A percentile compares a stretch with the other conserved stretches of the same genome.
Conservation (phyloP, 441 rosid genomes). For the Gossypium aridum region DNA sequence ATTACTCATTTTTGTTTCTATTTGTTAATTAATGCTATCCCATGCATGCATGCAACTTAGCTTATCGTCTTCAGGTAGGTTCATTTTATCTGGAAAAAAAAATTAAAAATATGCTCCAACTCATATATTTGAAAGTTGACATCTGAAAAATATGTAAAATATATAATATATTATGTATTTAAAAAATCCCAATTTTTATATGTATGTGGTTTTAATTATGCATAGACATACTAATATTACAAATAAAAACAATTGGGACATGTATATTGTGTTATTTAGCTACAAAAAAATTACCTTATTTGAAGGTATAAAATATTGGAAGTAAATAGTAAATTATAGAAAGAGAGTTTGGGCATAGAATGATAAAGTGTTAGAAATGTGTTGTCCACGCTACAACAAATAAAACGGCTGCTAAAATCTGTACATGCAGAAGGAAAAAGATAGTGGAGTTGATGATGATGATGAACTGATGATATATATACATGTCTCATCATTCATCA, state of each 20-base stretch:
- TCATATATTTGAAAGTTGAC: too few relatives aligned
- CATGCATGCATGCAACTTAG: too few relatives aligned
- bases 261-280: not conserved
- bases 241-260: not conserved
- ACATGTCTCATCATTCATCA: not conserved
- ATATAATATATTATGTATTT: too few relatives aligned
- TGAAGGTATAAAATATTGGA: not conserved
- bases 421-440: not conserved
- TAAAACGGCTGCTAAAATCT: not conserved
- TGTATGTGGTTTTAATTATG: too few relatives aligned
- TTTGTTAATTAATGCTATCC: not conserved
- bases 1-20: not conserved
- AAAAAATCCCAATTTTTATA: too few relatives aligned
- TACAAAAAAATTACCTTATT: not conserved
- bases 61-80: not conserved
- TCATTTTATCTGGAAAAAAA: not conserved
- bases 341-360: too few relatives aligned
- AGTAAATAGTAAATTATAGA: too few relatives aligned
- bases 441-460: not conserved
- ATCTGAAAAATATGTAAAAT: too few relatives aligned
- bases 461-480: not conserved
- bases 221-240: too few relatives aligned
- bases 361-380: not conserved
- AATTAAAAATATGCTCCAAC: too few relatives aligned
- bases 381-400: not conserved